Evolutionary conservation across 768 basidiomycete species (phyloP), one percentile per base, ranked within the genome.

Genomic region (Termitomyces sp.): DNA sequence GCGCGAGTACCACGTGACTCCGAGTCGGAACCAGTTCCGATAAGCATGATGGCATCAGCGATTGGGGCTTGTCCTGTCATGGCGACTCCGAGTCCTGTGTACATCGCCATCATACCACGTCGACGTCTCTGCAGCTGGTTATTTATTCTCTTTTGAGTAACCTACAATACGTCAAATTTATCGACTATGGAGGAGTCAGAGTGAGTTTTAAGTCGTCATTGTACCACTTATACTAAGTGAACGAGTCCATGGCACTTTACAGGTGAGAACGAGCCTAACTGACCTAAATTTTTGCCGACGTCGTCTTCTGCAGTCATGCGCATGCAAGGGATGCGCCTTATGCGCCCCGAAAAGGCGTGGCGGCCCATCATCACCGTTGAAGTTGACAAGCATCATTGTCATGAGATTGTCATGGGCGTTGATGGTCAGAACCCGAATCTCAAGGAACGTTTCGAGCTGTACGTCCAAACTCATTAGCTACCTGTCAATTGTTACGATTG

Each of bases 361-460:
- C 70, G 87, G 24, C 88, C 90, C 1, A 84, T 90, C 42, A 74
- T 91, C 54, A 78, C 81, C 0, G 69, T 91, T 4, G 79, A 81
- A 20, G 73, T 87, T 12, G 84, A 83, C 59, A 78, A 81, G 6
- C 79, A 82, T 32, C 74, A 80, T n/a, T 60, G 54, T 6, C 79
- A 84, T 59, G 89, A 91, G 66, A 76, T 83, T 9, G 71, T 76
- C 22, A 81, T 91, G 2, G 90, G 89, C 0, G 75, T 76, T 20
- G 88, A 91, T 58, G 90, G 90, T 0, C 88, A 90, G 67, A 88
- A 86, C 59, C 81, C 87, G 0, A 90, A 91, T 66, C 73, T 84
- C 52, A 87, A 84, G 63, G 76, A 80, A 1, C 71, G 70, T 0
- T 81, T 86, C 59, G 65, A 69, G 32, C 75, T 89, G 89, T 90